Evolutionary conservation across 1,139 yeast genomes (phyloP).

Genomic region (Candida sanyaensis): DNA sequence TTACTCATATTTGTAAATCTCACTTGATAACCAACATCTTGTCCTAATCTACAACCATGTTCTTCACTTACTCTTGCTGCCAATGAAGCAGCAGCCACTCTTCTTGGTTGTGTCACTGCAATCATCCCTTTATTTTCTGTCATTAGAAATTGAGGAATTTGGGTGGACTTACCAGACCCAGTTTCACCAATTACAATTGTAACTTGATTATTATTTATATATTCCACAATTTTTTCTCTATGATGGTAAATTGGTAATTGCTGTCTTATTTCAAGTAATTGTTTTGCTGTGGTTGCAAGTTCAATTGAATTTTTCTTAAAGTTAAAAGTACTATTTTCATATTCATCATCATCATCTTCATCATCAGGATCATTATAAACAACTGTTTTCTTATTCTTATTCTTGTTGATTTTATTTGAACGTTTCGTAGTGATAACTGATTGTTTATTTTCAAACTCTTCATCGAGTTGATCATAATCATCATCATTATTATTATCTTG

Average conservation of each 20-base stretch:
- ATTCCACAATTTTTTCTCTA: conserved; percentile 59
- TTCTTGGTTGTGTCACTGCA: conserved; percentile 96
- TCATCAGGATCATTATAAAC: conserved; percentile 20
- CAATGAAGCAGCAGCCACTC: conserved; percentile 98
- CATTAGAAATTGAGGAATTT: conserved; percentile 92
- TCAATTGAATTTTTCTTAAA: conserved; percentile 12
- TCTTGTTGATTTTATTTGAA: conserved; percentile 4
- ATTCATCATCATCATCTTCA: conserved; percentile 30
- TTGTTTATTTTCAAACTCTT: conserved; percentile 1
- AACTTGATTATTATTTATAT: conserved; percentile 69
- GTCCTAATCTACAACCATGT: conserved; percentile 88
- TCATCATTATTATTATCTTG: conserved; percentile 1
- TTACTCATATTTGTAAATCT: conserved; percentile 91
- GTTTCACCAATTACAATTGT: conserved; percentile 99
- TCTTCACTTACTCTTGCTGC: conserved; percentile 96
- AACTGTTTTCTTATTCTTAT: conserved; percentile 13
- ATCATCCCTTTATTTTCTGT: conserved; percentile 93
- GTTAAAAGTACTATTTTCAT: conserved; percentile 13
- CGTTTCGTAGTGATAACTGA: neutral
- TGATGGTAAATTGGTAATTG: conserved; percentile 78
- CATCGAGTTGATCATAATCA: neutral
- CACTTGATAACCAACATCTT: conserved; percentile 90
- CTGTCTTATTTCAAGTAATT: conserved; percentile 52
- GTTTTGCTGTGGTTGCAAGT: conserved; percentile 44
- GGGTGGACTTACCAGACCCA: conserved; percentile 97